Conservation (phyloP, 192 early-diverging fungal species). For the Chytriomyces sp. region DNA sequence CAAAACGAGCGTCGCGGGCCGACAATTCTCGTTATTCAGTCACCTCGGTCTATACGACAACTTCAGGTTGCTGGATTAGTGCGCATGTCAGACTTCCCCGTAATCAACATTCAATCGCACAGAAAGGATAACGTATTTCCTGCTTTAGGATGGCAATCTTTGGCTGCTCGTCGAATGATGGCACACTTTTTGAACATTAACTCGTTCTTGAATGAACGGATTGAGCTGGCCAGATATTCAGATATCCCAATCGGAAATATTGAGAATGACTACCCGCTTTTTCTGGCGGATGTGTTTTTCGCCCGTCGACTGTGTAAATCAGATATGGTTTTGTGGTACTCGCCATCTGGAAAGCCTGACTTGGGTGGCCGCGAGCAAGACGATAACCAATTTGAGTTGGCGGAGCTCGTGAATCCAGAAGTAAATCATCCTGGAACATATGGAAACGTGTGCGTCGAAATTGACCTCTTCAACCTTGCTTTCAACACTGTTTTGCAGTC, state of each 20-base stretch:
- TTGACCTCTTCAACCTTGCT: conserved; percentile 78
- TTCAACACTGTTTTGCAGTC: conserved; percentile 83
- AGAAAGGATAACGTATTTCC: conserved; percentile 73
- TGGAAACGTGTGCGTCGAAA: conserved; percentile 78
- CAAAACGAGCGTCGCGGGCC: conserved; percentile 64
- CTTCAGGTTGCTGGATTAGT: conserved; percentile 48
- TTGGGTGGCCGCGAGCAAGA: conserved; percentile 85
- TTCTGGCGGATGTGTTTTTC: conserved; percentile 82
- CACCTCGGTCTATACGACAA: conserved; percentile 54
- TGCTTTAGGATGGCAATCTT: conserved; percentile 83
- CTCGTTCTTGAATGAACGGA: conserved; percentile 72
- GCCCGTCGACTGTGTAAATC: conserved; percentile 75
- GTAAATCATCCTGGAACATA: conserved; percentile 78
- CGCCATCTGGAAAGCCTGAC: conserved; percentile 75
- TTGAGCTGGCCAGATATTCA: conserved; percentile 76
- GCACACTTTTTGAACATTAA: conserved; percentile 74
- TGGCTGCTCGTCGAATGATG: conserved; percentile 71
- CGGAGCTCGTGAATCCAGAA: conserved; percentile 67
- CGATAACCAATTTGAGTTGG: conserved; percentile 62
- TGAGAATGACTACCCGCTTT: conserved; percentile 75
- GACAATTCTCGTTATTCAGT: conserved; percentile 74
- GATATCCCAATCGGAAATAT: conserved; percentile 93
- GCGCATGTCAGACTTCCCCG: conserved; percentile 70
- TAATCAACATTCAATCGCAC: conserved; percentile 68
- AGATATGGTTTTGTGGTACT: conserved; percentile 92